Evolutionary conservation across 768 basidiomycete species (phyloP).

Genomic region (Boletus subparvulus): DNA sequence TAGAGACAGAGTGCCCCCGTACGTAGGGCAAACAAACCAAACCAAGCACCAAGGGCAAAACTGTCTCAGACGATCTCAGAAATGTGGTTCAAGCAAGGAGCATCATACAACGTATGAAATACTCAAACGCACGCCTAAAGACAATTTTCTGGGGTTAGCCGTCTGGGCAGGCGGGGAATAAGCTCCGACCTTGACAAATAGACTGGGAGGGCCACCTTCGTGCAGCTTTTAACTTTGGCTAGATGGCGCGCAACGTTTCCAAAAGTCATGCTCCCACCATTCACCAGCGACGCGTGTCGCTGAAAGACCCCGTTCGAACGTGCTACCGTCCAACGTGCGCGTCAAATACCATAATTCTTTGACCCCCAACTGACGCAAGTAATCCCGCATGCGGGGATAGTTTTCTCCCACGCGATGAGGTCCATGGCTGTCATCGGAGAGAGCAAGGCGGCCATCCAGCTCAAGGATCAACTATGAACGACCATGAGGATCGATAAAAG

Average conservation of each 20-base stretch:
- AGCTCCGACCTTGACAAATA: conserved; percentile 23
- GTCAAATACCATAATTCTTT: conserved; percentile 63
- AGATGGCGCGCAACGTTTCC: conserved; percentile 36
- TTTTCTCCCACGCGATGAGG: conserved; percentile 86
- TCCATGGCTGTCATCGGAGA: conserved; percentile 97
- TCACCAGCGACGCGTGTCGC: conserved; percentile 47
- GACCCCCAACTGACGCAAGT: conserved; percentile 62
- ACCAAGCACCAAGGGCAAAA: conserved; percentile 3
- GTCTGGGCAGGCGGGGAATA: conserved; percentile 15
- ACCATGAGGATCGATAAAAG: conserved; percentile 8
- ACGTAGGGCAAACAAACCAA: neutral
- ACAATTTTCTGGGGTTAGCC: conserved; percentile 11
- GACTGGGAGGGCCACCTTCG: conserved; percentile 2
- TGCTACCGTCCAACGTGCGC: conserved; percentile 34
- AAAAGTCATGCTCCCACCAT: conserved; percentile 64
- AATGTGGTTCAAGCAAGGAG: conserved; percentile 8
- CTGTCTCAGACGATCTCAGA: neutral
- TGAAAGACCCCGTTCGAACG: conserved; percentile 34
- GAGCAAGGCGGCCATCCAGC: conserved; percentile 68
- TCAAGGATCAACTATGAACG: conserved; percentile 62
- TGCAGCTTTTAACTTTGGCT: conserved; percentile 15
- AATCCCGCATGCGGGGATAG: conserved; percentile 64
- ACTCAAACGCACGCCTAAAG: conserved; percentile 15
- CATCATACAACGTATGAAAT: conserved; percentile 16
- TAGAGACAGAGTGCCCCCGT: neutral